These are phyloP conservation scores for Thalassiosira profunda DNA, from an alignment of 108 stramenopile species.

Conservation along the genomic window DNA sequence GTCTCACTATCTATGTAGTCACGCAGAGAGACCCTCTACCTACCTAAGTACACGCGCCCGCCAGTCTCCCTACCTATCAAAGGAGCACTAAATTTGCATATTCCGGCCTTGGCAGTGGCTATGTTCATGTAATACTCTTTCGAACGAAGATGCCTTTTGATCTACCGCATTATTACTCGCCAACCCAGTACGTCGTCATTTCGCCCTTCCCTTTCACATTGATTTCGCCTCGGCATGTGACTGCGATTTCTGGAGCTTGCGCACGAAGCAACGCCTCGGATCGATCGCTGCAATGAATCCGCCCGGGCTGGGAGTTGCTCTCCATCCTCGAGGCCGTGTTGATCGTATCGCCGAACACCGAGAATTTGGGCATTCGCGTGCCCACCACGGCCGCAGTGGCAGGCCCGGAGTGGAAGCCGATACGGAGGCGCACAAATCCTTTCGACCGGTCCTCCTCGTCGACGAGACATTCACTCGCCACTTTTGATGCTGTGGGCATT, in stretches of 20 bases:
- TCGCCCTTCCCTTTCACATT: constrained; percentile 59
- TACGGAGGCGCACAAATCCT: constrained; percentile 55
- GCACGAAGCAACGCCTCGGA: too few relatives aligned
- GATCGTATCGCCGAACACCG: constrained; percentile 66
- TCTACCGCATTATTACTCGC: too few relatives aligned
- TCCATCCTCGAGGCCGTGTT: constrained; percentile 66
- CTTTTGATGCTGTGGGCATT: constrained; percentile 53
- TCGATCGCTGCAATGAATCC: constrained; percentile 29
- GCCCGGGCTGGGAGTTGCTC: constrained; percentile 52
- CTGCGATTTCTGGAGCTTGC: too few relatives aligned
- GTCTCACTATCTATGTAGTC: too few relatives aligned
- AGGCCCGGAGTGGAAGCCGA: constrained; percentile 53
- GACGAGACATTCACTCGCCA: constrained; percentile 57
- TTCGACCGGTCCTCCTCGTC: constrained; percentile 53
- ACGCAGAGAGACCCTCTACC: too few relatives aligned
- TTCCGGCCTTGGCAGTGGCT: too few relatives aligned
- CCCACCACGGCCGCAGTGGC: constrained; percentile 62
- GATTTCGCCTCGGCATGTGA: constrained; percentile 28
- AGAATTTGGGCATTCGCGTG: constrained; percentile 50
- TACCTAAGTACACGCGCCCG: too few relatives aligned
- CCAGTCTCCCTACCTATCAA: too few relatives aligned
- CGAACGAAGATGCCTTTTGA: too few relatives aligned
- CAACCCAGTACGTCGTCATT: constrained; percentile 63
- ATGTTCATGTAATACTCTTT: too few relatives aligned
- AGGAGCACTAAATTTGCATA: too few relatives aligned